phyloP scores from a whole-genome alignment of 2,329 filamentous ascomycete genomes.

The Sclerotinia spermophila region DNA sequence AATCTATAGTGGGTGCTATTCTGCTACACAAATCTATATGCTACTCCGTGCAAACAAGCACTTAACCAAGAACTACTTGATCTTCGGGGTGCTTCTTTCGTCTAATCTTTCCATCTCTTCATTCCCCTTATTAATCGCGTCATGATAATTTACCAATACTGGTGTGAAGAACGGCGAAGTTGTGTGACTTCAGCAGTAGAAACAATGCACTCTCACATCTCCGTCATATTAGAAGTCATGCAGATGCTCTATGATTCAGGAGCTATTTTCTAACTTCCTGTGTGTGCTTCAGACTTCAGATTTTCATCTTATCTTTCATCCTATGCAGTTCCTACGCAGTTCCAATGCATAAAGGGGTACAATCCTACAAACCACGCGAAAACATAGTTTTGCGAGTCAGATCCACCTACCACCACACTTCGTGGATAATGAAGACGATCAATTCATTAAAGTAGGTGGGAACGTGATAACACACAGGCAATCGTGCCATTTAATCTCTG shows the following conservation, averaged over 20 bases:
- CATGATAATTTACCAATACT: not conserved
- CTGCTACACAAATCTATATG: not conserved
- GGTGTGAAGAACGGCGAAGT: conserved; percentile 1
- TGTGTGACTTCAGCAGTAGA: not conserved
- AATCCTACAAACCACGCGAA: not conserved
- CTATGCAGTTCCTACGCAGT: not conserved
- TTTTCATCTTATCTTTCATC: not conserved
- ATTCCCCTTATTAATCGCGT: not conserved
- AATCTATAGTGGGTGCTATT: not conserved
- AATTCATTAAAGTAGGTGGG: not conserved
- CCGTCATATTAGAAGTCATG: not conserved
- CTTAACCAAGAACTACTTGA: not conserved
- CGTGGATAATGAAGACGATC: not conserved
- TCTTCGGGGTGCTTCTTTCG: not conserved
- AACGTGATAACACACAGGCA: not conserved
- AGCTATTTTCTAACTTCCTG: too few species aligned
- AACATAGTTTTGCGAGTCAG: not conserved
- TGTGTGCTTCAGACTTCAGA: not conserved
- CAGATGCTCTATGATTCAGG: not conserved
- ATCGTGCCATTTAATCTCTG: not conserved
- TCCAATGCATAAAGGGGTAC: not conserved
- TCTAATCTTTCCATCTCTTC: not conserved
- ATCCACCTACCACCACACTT: not conserved
- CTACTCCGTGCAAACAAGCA: not conserved
- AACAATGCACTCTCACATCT: not conserved